Evolutionary conservation across 169 alveolate species (phyloP).

Genomic region (Babesia microti): DNA sequence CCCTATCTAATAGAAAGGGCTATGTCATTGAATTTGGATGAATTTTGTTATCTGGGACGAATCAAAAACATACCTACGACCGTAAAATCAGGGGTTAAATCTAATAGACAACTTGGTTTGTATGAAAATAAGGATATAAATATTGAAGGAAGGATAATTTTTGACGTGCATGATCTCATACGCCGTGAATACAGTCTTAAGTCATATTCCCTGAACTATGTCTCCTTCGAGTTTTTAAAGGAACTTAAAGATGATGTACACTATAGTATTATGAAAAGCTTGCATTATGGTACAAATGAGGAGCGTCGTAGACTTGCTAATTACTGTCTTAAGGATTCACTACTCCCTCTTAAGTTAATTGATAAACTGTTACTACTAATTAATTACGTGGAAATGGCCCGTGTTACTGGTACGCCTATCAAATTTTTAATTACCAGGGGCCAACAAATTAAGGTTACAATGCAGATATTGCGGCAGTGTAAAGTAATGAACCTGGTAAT

Average conservation of each 20-base stretch:
- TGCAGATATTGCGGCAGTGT: conserved; percentile 86
- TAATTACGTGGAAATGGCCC: conserved; percentile 97
- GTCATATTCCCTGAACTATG: conserved; percentile 92
- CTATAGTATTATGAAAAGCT: conserved; percentile 86
- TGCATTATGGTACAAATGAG: conserved; percentile 84
- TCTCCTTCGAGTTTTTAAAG: conserved; percentile 88
- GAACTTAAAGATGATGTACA: conserved; percentile 99
- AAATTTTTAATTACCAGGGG: conserved; percentile 86
- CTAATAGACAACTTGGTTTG: conserved; percentile 82
- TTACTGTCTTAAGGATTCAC: conserved; percentile 97
- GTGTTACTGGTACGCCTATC: conserved; percentile 98
- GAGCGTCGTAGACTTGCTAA: conserved; percentile 96
- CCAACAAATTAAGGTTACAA: conserved; percentile 94
- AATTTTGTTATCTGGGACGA: conserved; percentile 68
- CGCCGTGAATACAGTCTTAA: conserved; percentile 91
- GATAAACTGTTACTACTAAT: conserved; percentile 87
- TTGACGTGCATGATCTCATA: conserved; percentile 92
- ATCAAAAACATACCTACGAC: conserved; percentile 53
- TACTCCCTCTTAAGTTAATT: conserved; percentile 89
- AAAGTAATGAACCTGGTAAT: conserved; percentile 72
- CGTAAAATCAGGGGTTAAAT: conserved; percentile 72
- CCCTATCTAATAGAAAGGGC: conserved; percentile 91
- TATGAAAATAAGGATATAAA: conserved; percentile 82
- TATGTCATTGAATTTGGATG: conserved; percentile 67
- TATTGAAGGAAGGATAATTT: conserved; percentile 91